Evolutionary conservation across 148 eudicot genomes (phyloP), one percentile per base, ranked within the genome.

Genomic region (Pharnaceum exiguum): DNA sequence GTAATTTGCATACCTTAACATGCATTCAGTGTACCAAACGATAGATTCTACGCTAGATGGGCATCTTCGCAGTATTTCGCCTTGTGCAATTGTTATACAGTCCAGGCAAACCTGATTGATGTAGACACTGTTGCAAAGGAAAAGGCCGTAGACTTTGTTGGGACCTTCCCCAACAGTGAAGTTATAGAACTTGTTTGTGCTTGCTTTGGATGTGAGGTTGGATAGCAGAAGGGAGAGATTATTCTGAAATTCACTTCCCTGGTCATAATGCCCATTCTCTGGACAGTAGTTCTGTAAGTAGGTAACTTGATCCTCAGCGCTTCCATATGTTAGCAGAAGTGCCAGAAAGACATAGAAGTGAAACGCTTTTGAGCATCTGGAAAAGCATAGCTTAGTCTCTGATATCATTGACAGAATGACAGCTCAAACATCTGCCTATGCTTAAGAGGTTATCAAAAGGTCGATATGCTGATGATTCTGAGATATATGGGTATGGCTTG

Each of bases 71-170:
- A 7, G 24, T 3, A 55, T 23, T 18, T 17, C 27, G 10, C 43
- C 50, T 26, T 2, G 1, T 19, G 73, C 67, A 5, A 15, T 10
- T 19, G 6, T 31, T 28, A 61, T 11, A 38, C 73, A 69, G 10
- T 39, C 36, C 10, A 36, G 55, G 32, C 73, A 69, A 10, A 55
- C 19, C 30, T 54, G 42, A 38, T 46, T 45, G 33, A 26, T 52
- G 13, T 46, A 23, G 42, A 47, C 22, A 7, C 10, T 22, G 25
- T 33, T 61, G 54, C 73, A 69, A 3, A 46, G 55, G 33, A 36
- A 69, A 53, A 60, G 67, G 11, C 73, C 73, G 4, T 69, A 55
- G n/a, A 61, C 47, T 47, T 9, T 69, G 36, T 61, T 37, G 11
- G 36, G 29, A 49, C 1, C 18, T 30, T 26, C 39, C 16, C 67